Evolutionary conservation across 2,329 filamentous ascomycete species (phyloP), one percentile per base, ranked within the genome.

Genomic region (Pseudogymnoascus sp.): DNA sequence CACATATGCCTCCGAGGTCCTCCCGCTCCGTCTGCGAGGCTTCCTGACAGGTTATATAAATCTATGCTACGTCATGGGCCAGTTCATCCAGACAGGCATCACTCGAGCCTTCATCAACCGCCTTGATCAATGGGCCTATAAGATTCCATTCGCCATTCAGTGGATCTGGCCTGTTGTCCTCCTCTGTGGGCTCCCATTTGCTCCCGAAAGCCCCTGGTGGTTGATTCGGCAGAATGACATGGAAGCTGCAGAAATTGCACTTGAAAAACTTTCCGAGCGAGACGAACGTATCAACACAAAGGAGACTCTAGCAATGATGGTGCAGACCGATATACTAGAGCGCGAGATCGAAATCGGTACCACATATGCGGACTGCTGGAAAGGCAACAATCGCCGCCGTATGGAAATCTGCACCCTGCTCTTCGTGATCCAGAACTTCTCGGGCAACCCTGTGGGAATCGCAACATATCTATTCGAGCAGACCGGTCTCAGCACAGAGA

Each of bases 321-420:
- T 79, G 19, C 79, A 84, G 68, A 86, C 83, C 0, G 80, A 86
- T 67, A 75, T 78, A 59, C 72, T 83, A 1, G 84, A 86, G 67
- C 72, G 77, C 56, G 77, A 82, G 61, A 67, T 74, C 2, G 72
- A 74, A 8, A 73, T 69, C 0, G 80, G 80, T 4, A 75, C 77
- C 0, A 74, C 68, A 0, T 84, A 83, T 68, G 65, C 66, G 12
- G 80, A 84, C 69, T 82, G 80, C 69, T 85, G 86, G 75, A 77
- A 74, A 37, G 80, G 80, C 5, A 68, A 78, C 31, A 79, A 86
- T 67, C 73, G 80, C 0, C 77, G 80, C n/a, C 75, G 82, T 16
- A 83, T 82, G 6, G 80, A 83, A 67, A 80, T 84, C 31, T 80
- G 81, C 0, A 72, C 80, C 33, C 74, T 77, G 16, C 75, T 81